These are phyloP conservation scores for Beauveria medogensis DNA, from an alignment of 2,329 filamentous ascomycete species.

Conservation along the genomic window DNA sequence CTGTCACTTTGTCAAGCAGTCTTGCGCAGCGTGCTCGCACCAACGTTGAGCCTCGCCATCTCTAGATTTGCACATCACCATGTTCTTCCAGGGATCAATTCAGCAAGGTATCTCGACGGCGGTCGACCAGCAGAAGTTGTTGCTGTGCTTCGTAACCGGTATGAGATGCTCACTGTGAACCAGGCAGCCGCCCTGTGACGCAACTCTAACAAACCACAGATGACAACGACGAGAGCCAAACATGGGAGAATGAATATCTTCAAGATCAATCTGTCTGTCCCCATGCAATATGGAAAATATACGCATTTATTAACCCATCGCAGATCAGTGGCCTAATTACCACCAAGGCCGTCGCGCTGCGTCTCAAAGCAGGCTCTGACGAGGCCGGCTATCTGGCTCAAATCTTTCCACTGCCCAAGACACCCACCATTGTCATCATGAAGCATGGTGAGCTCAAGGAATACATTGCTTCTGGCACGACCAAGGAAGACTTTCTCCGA, in stretches of 20 bases:
- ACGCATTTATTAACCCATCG: conserved; percentile 10
- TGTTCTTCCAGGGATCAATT: conserved; percentile 77
- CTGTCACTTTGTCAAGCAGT: not conserved
- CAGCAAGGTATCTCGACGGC: conserved; percentile 74
- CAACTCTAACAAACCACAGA: conserved; percentile 39
- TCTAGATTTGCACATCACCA: conserved; percentile 24
- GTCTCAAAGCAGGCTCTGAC: conserved; percentile 62
- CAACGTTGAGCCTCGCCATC: not conserved
- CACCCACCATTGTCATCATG: conserved; percentile 75
- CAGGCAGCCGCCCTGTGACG: conserved; percentile 12
- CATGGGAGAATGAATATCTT: conserved; percentile 67
- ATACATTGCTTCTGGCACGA: conserved; percentile 59
- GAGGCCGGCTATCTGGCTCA: conserved; percentile 77
- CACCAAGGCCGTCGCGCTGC: conserved; percentile 59
- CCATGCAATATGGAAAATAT: not conserved
- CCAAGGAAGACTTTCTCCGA: conserved; percentile 57
- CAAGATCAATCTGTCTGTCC: conserved; percentile 43
- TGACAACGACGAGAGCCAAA: conserved; percentile 56
- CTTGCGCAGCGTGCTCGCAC: not conserved
- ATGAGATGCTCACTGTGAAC: conserved; percentile 18
- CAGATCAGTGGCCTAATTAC: conserved; percentile 50
- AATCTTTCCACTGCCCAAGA: conserved; percentile 70
- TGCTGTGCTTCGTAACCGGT: conserved; percentile 82
- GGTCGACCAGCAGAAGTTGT: conserved; percentile 65
- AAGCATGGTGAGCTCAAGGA: conserved; percentile 71